Base-by-base conservation (phyloP, 371 early-diverging fungal genomes). In the Mortierella sp. region DNA sequence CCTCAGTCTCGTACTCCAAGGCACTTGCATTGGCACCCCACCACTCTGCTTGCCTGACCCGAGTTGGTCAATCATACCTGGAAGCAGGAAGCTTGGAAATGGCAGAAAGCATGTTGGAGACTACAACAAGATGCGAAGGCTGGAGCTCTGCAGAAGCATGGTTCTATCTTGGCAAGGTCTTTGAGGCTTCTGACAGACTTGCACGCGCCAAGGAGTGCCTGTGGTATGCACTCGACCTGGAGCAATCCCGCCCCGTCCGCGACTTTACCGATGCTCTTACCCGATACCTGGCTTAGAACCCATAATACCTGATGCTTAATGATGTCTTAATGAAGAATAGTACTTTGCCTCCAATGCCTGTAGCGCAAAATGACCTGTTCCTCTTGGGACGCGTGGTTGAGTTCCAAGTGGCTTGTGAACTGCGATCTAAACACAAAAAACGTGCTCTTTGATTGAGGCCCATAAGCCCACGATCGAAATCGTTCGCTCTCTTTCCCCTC, bases 161-260 rank as follows among this genome's bases (percentile, higher is more conserved):
- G 90, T 86, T 82, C 50, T 81, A 81, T 55, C 69, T 90, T 12
- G 85, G 86, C 46, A 82, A 81, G 49, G 80, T 87, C 10, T 85
- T 83, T 71, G 80, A 80, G 68, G 71, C 78, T 40, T 85, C 88
- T 9, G 81, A 83, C 52, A 82, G 88, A 43, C 49, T 82, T 25
- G 78, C 82, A 40, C 86, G 83, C 28, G 86, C 87, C 22, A 88
- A 90, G 46, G 85, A 88, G 39, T 91, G 90, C 56, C 78, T 89
- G 39, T 83, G 88, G 63, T 91, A 90, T 60, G 91, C 92, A 21
- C 70, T 91, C 13, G 91, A 91, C 58, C 78, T 92, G 48, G 90
- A 90, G 60, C 81, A 73, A 49, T 87, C 90, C 5, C 81, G 82
- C 47, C 91, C 92, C 3, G 81, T 90, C 43, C 84, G 88, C 47